A percentile compares a stretch with the other conserved stretches of the same genome.
Conservation (phyloP, 495 filamentous ascomycete genomes). For the Lineolata rhizophorae region DNA sequence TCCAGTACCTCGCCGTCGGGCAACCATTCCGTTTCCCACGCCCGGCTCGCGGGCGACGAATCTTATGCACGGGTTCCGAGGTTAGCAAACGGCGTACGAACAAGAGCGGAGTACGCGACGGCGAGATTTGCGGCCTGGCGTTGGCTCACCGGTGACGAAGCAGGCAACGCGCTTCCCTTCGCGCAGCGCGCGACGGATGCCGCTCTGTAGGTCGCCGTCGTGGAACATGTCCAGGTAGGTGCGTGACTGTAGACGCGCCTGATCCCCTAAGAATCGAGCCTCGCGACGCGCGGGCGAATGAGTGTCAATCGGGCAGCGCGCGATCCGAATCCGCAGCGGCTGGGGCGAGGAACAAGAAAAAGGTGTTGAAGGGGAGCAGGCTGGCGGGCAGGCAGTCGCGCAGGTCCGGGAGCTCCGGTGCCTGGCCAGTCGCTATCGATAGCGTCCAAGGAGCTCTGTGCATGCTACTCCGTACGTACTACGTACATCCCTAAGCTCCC, state of each 20-base stretch:
- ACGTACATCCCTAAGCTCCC: no score
- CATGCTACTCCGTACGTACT: no score
- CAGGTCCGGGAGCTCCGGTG: no score
- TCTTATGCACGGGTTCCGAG: not conserved
- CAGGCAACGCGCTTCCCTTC: constrained; percentile 43
- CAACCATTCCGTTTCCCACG: constrained; percentile 63
- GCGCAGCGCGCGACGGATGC: constrained; percentile 50
- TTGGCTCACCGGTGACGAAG: constrained; percentile 36
- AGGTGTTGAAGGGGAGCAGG: no score
- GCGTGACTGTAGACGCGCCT: not conserved
- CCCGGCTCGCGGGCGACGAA: constrained; percentile 21
- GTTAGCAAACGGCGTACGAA: not conserved
- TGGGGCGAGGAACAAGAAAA: no score
- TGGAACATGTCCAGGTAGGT: constrained; percentile 42
- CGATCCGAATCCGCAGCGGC: no score
- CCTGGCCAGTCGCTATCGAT: no score
- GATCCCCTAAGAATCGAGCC: no score
- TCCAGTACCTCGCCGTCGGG: constrained; percentile 30
- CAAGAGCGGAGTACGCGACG: not conserved
- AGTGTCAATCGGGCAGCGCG: no score
- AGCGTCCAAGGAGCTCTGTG: no score
- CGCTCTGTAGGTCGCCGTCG: constrained; percentile 52
- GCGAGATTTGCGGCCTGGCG: not conserved
- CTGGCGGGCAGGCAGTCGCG: no score
- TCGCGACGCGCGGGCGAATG: no score